Base-by-base conservation (phyloP, 2,329 filamentous ascomycete genomes). In the Davidsoniella australis region DNA sequence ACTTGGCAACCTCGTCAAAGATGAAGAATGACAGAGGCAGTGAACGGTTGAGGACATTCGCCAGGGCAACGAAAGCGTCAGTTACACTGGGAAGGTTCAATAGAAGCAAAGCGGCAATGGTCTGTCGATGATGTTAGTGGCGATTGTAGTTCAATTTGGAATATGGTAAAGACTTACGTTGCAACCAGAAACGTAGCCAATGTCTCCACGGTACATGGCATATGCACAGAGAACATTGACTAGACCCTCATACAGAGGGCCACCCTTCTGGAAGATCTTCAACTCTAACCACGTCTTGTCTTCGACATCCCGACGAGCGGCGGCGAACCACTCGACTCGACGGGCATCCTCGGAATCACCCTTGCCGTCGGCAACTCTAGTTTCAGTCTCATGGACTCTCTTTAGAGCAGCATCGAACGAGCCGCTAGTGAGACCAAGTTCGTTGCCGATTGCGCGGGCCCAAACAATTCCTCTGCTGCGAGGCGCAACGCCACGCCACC, bases 401-500 rank as follows among this genome's bases (percentile, higher is more conserved):
- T 73, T 66, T 4, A 89, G 68, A 0, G 85, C 85, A 2, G 82
- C 79, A 23, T 73, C 68, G 62, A 80, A 91, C 6, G 81, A 85
- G 2, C 72, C 66, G 41, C 77, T 70, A 0, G 77, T 78, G 6
- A 86, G 68, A 18, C 76, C 76, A 2, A 87, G 69, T 48, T 82
- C 77, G 58, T 88, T 88, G 29, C 82, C 82, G 41, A 87, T 76
- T 2, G 82, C 82, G 47, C 70, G 71, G 38, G 71, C 64, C 83
- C 83, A 88, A 5, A 86, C 80, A 4, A 68, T 63, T 20, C 80
- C 81, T 29, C 85, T 73, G 59, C 76, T 78, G 51, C 79, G 72
- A 1, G 83, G 79, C 0, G 83, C 77, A 26, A 91, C 72, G 5
- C 85, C 85, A 52, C 77, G 75, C 85, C 85, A 91, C 82, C 83